Evolutionary conservation across 192 early-diverging fungal species (phyloP), one percentile per base, ranked within the genome.

Genomic region (Spinellus fusiger): DNA sequence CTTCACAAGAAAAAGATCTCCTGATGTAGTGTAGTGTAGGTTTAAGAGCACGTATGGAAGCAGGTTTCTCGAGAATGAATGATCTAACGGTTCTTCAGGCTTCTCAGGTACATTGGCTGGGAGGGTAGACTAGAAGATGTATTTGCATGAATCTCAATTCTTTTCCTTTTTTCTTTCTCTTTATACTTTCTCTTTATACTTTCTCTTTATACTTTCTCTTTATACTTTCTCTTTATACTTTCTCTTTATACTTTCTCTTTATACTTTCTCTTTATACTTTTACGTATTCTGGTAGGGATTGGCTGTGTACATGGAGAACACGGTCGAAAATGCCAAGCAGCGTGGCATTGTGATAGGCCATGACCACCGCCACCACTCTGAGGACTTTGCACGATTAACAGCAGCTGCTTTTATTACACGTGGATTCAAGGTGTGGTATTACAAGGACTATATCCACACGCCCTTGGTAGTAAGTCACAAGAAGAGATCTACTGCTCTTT

Each of bases 41-140:
- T 4, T 73, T 98, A 33, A 80, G 95, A 35, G 91, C 94, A 20
- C 80, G 82, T n/a, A 98, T 95, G 93, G 89, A 90, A 61, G 89
- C 93, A 54, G 95, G 95, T 22, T 98, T 91, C 76, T 80, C 92
- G 32, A 75, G 92, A 29, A 94, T 98, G 85, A 98, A 98, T 73
- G 83, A 88, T 61, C 71, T 95, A 61, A 96, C 93, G 0, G 93
- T 98, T 28, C 90, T 95, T 56, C 91, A 94, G 64, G 93, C 95
- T 20, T 84, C 89, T 9, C 95, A 98, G 80, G 84, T 74, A 55
- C 15, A 9, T n/a, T n/a, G 55, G n/a, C 5, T 49, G n/a, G 5
- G 22, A n/a, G 22, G 22, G 27, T 4, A 28, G 12, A 51, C n/a
- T n/a, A n/a, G n/a, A n/a, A n/a, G n/a, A n/a, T n/a, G n/a, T n/a